These are phyloP conservation scores for Phialophora verrucosa DNA, from an alignment of 2,329 filamentous ascomycete genomes.

Conservation along the genomic window DNA sequence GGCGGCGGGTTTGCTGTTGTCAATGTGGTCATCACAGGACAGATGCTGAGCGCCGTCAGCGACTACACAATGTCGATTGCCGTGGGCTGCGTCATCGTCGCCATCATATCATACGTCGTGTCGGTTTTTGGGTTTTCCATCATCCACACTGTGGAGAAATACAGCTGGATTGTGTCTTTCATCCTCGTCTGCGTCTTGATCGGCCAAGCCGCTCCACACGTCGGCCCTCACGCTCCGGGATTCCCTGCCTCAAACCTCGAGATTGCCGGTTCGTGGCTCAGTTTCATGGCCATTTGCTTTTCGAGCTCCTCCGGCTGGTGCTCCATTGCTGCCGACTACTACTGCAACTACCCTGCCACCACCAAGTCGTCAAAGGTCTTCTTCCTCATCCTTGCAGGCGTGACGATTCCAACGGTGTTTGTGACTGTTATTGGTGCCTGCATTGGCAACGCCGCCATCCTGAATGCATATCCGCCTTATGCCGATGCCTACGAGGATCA, in stretches of 20 bases:
- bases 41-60: conserved; percentile 45
- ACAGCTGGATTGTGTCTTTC: conserved; percentile 43
- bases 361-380: conserved; percentile 37
- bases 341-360: conserved; percentile 38
- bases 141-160: conserved; percentile 43
- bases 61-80: conserved; percentile 43
- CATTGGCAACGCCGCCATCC: conserved; percentile 48
- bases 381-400: conserved; percentile 33
- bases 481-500: conserved; percentile 51
- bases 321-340: conserved; percentile 39
- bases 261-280: conserved; percentile 43
- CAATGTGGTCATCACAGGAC: conserved; percentile 44
- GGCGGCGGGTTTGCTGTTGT: conserved; percentile 44
- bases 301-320: conserved; percentile 38
- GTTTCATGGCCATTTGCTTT: conserved; percentile 38
- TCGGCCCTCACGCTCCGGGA: conserved; percentile 47
- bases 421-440: conserved; percentile 53
- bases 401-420: conserved; percentile 42
- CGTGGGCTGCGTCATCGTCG: conserved; percentile 44
- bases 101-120: conserved; percentile 41
- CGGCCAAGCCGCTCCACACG: conserved; percentile 53
- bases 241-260: conserved; percentile 43
- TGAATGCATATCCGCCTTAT: conserved; percentile 42
- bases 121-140: conserved; percentile 43
- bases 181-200: conserved; percentile 54